phyloP scores from a whole-genome alignment of 2,329 filamentous ascomycete species.

The Aphanocladium album region DNA sequence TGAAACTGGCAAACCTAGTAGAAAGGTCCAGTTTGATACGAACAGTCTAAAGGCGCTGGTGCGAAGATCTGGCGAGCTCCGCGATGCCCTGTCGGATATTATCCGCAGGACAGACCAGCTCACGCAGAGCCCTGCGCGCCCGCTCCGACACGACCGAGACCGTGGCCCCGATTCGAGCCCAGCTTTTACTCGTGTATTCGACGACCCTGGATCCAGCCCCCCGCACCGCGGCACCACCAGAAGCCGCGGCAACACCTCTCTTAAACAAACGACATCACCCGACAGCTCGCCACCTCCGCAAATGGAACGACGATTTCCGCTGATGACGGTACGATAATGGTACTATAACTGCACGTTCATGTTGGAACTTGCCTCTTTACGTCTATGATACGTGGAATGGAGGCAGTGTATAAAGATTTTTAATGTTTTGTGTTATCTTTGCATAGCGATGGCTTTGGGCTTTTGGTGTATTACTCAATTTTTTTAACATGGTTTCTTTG shows the following conservation, averaged over 20 bases:
- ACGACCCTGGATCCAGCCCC: slow-evolving; percentile 54
- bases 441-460: slow-evolving; percentile 33
- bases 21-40: slow-evolving; percentile 62
- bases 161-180: slow-evolving; percentile 53
- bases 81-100: slow-evolving; percentile 54
- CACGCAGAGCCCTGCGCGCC: slow-evolving; percentile 50
- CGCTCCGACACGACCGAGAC: slow-evolving; percentile 40
- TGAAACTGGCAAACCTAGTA: slow-evolving; percentile 34
- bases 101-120: slow-evolving; percentile 56
- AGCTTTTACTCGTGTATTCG: slow-evolving; percentile 63
- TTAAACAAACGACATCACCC: slow-evolving; percentile 44
- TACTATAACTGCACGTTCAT: slow-evolving; percentile 9
- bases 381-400: slow-evolving; percentile 5
- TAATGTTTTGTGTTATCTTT: slow-evolving; percentile 25
- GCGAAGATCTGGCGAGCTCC: slow-evolving; percentile 55
- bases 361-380: slow-evolving; percentile 15
- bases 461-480: slow-evolving; percentile 17
- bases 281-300: slow-evolving; percentile 48
- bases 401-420: slow-evolving; percentile 13
- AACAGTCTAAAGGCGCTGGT: slow-evolving; percentile 64
- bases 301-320: slow-evolving; percentile 51
- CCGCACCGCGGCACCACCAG: slow-evolving; percentile 45
- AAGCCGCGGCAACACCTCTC: slow-evolving; percentile 50
- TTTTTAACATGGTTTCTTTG: slow-evolving; percentile 14
- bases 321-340: slow-evolving; percentile 58